phyloP scores from a whole-genome alignment of 23 red algal genomes.

The Cyanidioschyzon merolae region DNA sequence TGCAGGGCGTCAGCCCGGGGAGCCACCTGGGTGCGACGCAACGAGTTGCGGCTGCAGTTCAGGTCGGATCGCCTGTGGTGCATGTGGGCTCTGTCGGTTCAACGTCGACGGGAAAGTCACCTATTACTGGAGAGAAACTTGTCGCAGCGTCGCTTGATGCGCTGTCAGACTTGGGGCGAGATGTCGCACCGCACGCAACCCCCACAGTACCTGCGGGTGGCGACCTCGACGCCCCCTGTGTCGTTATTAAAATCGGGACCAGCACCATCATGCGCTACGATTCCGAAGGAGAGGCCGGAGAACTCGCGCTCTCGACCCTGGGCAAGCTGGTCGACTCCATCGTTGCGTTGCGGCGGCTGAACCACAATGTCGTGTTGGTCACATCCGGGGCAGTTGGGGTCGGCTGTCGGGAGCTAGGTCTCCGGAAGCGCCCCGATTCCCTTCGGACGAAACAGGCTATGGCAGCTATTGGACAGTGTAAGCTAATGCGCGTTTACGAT shows the following conservation, averaged over 20 bases:
- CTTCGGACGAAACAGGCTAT: slow-evolving; percentile 70
- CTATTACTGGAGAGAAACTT: slow-evolving; percentile 6
- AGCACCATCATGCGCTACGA: slow-evolving; percentile 82
- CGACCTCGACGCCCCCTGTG: slow-evolving; percentile 18
- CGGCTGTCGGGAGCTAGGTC: slow-evolving; percentile 63
- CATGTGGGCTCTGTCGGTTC: neutral
- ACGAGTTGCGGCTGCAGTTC: neutral
- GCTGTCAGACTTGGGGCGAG: neutral
- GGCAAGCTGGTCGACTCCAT: slow-evolving; percentile 81
- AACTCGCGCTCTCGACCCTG: slow-evolving; percentile 79
- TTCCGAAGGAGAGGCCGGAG: slow-evolving; percentile 25
- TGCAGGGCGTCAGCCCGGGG: neutral
- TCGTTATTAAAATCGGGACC: slow-evolving; percentile 98
- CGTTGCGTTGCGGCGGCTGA: slow-evolving; percentile 45
- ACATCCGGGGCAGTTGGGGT: slow-evolving; percentile 91
- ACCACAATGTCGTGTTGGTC: slow-evolving; percentile 72
- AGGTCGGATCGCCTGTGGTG: neutral
- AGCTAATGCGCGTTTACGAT: slow-evolving; percentile 84
- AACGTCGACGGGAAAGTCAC: neutral
- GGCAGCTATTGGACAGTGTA: slow-evolving; percentile 82
- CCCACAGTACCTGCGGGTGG: slow-evolving; percentile 10
- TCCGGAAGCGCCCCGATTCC: slow-evolving; percentile 37
- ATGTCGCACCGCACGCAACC: neutral
- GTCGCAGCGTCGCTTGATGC: slow-evolving; percentile 6
- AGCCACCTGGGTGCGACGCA: neutral